These are phyloP conservation scores for Malania oleifera DNA, from an alignment of 164 flowering plant species.

Conservation along the genomic window DNA sequence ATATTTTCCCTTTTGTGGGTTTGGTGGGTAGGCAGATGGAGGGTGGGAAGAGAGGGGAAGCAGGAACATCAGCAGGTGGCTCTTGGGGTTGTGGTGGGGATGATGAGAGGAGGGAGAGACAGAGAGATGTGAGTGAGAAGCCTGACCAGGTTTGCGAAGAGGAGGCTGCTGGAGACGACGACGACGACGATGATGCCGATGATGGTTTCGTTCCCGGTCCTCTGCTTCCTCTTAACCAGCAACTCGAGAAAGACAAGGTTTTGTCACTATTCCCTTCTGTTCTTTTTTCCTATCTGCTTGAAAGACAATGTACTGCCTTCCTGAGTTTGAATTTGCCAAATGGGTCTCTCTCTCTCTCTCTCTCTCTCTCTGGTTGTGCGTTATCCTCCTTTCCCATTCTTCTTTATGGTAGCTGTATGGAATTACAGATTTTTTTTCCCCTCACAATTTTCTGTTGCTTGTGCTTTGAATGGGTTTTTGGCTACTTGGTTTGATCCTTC, in stretches of 20 bases:
- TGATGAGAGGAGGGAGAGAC: constrained; percentile 14
- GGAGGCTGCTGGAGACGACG: constrained; percentile 6
- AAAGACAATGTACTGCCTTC: not conserved
- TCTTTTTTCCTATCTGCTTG: not conserved
- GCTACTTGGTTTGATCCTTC: not conserved
- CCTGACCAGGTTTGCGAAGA: constrained; percentile 17
- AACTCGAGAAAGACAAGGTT: constrained; percentile 44
- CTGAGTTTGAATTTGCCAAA: not conserved
- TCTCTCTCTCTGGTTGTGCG: not conserved
- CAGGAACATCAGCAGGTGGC: constrained; percentile 28
- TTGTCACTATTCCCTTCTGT: constrained; percentile 4
- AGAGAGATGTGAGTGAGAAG: constrained; percentile 14
- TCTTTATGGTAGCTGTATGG: not conserved
- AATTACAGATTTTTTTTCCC: not conserved
- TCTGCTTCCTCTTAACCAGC: constrained; percentile 21
- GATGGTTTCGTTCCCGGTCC: constrained; percentile 23
- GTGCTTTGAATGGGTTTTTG: not conserved
- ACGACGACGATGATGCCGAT: constrained; percentile 23
- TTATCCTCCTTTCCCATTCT: not conserved
- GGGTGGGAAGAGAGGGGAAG: constrained; percentile 25
- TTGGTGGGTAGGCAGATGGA: constrained; percentile 14
- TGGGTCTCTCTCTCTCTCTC: not conserved
- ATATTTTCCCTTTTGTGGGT: not conserved
- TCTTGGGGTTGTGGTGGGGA: constrained; percentile 8
- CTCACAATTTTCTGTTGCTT: not conserved